These are phyloP conservation scores for Ogataea nitratoaversa DNA, from an alignment of 805 yeast genomes.

Conservation along the genomic window DNA sequence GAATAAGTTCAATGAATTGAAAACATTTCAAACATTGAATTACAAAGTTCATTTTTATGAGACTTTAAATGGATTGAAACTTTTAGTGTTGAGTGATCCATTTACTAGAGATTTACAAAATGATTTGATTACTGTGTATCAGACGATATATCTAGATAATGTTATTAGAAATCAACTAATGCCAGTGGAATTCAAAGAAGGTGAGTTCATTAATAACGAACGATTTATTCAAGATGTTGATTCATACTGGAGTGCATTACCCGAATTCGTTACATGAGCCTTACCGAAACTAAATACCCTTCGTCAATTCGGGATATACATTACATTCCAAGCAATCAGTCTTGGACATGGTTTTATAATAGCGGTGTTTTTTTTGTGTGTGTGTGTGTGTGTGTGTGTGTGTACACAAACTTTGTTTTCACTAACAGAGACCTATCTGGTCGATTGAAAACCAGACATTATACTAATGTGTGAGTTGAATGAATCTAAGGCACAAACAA, in stretches of 20 bases:
- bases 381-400: no score
- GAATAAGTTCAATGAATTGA: constrained; percentile 26
- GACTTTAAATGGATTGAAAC: constrained; percentile 72
- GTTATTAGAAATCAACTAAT: constrained; percentile 59
- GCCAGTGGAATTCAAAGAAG: constrained; percentile 55
- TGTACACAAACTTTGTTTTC: no score
- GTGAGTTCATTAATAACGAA: constrained; percentile 50
- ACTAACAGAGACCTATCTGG: no score
- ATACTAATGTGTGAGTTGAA: no score
- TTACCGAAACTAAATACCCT: no score
- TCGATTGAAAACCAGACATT: no score
- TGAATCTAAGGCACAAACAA: no score
- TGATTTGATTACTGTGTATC: constrained; percentile 56
- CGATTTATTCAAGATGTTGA: constrained; percentile 56
- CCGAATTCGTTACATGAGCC: constrained; percentile 17
- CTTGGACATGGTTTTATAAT: no score
- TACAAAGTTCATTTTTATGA: constrained; percentile 79
- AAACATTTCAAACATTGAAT: constrained; percentile 62
- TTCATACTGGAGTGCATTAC: constrained; percentile 30
- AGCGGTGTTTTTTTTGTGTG: no score
- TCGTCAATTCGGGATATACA: no score
- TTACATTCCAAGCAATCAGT: no score
- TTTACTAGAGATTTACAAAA: constrained; percentile 49
- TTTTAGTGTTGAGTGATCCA: constrained; percentile 70
- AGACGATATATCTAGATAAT: constrained; percentile 51